These are phyloP conservation scores for Prillingera fragicola DNA, from an alignment of 1,284 basidiomycete genomes.

Conservation along the genomic window DNA sequence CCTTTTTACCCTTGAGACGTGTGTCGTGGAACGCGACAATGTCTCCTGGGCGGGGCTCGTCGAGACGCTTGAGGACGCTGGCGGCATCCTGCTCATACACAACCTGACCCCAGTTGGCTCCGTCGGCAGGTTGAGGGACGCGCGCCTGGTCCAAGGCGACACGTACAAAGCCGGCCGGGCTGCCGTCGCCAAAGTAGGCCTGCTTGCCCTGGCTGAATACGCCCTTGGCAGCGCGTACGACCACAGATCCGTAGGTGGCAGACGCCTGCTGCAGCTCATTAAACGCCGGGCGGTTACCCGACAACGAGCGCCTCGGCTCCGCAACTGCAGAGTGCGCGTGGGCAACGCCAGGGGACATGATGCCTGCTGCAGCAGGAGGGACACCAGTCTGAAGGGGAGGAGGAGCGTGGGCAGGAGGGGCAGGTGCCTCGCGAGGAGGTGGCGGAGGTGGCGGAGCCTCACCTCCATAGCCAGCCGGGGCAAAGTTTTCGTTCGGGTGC, in stretches of 20 bases:
- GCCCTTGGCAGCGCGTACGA: conserved; percentile 63
- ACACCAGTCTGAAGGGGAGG: not conserved
- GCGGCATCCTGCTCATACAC: conserved; percentile 66
- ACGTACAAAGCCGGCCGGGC: conserved; percentile 67
- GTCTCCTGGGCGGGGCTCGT: conserved; percentile 76
- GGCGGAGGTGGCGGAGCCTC: not conserved
- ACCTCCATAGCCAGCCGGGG: not conserved
- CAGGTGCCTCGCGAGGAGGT: not conserved
- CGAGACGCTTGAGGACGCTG: conserved; percentile 63
- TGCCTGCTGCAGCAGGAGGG: not conserved
- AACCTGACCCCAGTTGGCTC: conserved; percentile 61
- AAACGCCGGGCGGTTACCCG: conserved; percentile 31
- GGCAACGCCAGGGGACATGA: not conserved
- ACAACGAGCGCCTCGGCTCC: not conserved
- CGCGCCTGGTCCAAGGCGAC: conserved; percentile 54
- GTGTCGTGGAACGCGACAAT: conserved; percentile 69
- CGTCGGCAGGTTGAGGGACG: conserved; percentile 37
- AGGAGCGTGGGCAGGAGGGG: not conserved
- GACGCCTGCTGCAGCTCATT: conserved; percentile 65
- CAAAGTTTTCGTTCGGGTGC: no score
- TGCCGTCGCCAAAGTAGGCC: conserved; percentile 72
- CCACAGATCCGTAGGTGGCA: conserved; percentile 65
- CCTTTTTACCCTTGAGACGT: conserved; percentile 80
- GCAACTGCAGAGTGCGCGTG: not conserved
- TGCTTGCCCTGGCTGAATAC: conserved; percentile 69